A percentile compares a stretch with the other conserved stretches of the same genome.
Evolutionary conservation across 768 basidiomycete genomes (phyloP).

Genomic region (Lactarius sanguifluus): DNA sequence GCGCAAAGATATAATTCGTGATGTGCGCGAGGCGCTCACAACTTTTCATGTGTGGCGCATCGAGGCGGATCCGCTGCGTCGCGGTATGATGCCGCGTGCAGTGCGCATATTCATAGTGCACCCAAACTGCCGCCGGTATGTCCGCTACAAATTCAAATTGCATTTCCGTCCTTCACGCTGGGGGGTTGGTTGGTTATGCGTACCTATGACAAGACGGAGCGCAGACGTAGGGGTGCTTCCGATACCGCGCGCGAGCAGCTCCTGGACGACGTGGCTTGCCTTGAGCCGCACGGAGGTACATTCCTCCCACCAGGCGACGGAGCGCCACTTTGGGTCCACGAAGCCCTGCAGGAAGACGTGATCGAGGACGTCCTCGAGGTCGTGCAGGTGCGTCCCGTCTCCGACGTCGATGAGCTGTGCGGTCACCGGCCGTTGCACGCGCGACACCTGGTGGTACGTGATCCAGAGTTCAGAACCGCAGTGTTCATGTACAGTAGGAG

Average conservation of each 20-base stretch:
- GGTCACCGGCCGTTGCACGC: conserved; percentile 42
- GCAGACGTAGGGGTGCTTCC: conserved; percentile 47
- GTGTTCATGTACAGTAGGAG: too few species aligned
- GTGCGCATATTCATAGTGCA: conserved; percentile 45
- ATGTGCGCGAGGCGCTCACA: conserved; percentile 46
- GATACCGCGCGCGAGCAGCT: conserved; percentile 38
- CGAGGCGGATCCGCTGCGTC: conserved; percentile 47
- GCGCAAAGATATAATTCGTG: conserved; percentile 48
- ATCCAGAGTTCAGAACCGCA: conserved; percentile 44
- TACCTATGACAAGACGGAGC: conserved; percentile 48
- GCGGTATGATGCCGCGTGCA: conserved; percentile 36
- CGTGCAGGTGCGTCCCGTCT: conserved; percentile 41
- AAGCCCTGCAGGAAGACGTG: conserved; percentile 48
- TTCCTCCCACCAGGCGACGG: conserved; percentile 48
- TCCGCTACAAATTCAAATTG: conserved; percentile 37
- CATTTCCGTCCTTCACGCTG: too few species aligned
- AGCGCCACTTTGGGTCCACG: conserved; percentile 44
- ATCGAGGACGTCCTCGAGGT: conserved; percentile 51
- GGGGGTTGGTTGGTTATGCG: conserved; percentile 21
- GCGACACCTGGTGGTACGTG: conserved; percentile 49
- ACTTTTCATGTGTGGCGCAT: conserved; percentile 34
- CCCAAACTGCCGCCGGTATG: conserved; percentile 43
- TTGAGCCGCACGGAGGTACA: conserved; percentile 41
- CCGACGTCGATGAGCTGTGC: conserved; percentile 50
- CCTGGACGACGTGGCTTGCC: conserved; percentile 39